Conservation (phyloP, 2,329 filamentous ascomycete species). For the Aspergillus sergii region DNA sequence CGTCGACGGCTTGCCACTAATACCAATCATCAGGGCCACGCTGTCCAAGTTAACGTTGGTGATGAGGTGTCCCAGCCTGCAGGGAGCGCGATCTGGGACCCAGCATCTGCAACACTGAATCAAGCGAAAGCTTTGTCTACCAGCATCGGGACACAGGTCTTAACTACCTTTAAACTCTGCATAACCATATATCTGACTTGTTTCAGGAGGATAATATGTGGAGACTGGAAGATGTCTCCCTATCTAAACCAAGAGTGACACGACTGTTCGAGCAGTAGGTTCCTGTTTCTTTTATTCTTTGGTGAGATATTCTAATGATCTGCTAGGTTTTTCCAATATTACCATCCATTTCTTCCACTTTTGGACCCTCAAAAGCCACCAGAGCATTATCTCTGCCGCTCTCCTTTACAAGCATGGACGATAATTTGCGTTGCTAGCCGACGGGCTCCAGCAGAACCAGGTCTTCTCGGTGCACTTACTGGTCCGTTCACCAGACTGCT, state of each 20-base stretch:
- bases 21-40: conserved; percentile 27
- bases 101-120: conserved; percentile 31
- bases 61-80: conserved; percentile 38
- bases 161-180: conserved; percentile 37
- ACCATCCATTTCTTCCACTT: conserved; percentile 65
- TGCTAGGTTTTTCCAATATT: conserved; percentile 61
- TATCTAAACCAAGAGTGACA: conserved; percentile 41
- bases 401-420: conserved; percentile 65
- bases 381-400: conserved; percentile 59
- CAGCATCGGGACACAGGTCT: conserved; percentile 34
- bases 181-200: conserved; percentile 34
- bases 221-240: conserved; percentile 52
- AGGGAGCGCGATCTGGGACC: conserved; percentile 35
- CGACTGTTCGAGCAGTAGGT: conserved; percentile 48
- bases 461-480: conserved; percentile 53
- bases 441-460: conserved; percentile 57
- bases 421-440: conserved; percentile 64
- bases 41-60: conserved; percentile 26
- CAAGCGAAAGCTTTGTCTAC: conserved; percentile 35
- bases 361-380: conserved; percentile 57
- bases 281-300: not conserved
- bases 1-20: conserved; percentile 45
- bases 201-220: conserved; percentile 46
- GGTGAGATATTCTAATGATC: conserved; percentile 10
- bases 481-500: conserved; percentile 58